Conservation (phyloP, 257 asterid species). For the Salvia miltiorrhiza region DNA sequence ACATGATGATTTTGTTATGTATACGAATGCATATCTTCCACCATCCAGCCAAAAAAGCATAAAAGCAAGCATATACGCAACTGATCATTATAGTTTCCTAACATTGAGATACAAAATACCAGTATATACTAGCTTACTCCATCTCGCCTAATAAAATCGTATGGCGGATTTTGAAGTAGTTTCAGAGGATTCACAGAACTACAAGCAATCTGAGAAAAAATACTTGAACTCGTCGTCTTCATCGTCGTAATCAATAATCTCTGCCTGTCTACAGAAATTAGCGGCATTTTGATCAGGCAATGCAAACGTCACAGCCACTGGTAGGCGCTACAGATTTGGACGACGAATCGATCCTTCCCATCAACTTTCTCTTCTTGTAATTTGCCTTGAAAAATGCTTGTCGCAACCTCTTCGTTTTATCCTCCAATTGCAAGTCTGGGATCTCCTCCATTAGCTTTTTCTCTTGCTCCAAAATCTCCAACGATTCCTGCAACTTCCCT, state of each 20-base stretch:
- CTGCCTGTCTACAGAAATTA: neutral
- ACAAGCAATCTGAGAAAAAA: constrained; percentile 35
- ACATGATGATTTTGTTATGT: too few species aligned
- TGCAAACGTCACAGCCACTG: neutral
- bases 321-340: neutral
- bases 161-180: neutral
- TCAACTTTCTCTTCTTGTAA: constrained; percentile 62
- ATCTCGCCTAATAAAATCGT: neutral
- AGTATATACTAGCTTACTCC: neutral
- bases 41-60: too few species aligned
- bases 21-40: too few species aligned
- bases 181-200: neutral
- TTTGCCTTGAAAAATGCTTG: constrained; percentile 74
- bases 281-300: neutral
- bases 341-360: constrained; percentile 25
- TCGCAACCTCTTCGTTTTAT: constrained; percentile 59
- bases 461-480: constrained; percentile 46
- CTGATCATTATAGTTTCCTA: neutral
- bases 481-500: constrained; percentile 39
- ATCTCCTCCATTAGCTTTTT: constrained; percentile 53
- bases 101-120: neutral
- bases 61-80: neutral
- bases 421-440: constrained; percentile 56
- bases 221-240: constrained; percentile 42
- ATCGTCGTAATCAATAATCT: constrained; percentile 16